Conservation (phyloP, 371 early-diverging fungal genomes). For the Blakeslea trispora region DNA sequence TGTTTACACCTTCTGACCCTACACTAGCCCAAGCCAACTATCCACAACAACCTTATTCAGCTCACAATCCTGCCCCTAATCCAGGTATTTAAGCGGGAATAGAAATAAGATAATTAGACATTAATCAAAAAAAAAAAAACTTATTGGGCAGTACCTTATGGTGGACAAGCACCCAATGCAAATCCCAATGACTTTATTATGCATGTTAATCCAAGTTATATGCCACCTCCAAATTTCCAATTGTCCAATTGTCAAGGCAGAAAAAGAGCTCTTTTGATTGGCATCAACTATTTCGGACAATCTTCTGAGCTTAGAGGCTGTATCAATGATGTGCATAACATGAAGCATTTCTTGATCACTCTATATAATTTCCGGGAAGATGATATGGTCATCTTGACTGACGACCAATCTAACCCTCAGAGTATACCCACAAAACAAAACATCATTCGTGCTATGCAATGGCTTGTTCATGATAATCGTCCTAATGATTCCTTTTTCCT, state of each 20-base stretch:
- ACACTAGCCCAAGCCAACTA: slow-evolving; percentile 29
- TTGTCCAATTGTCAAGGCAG: slow-evolving; percentile 75
- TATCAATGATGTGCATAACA: slow-evolving; percentile 90
- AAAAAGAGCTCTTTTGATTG: slow-evolving; percentile 83
- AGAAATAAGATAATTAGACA: not conserved
- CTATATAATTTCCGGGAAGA: slow-evolving; percentile 68
- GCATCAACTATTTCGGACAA: slow-evolving; percentile 89
- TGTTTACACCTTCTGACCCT: slow-evolving; percentile 27
- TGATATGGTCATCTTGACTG: slow-evolving; percentile 85
- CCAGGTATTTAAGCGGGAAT: no score
- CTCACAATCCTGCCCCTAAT: slow-evolving; percentile 21
- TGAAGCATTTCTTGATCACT: slow-evolving; percentile 71
- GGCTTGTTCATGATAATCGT: slow-evolving; percentile 83
- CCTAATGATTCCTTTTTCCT: slow-evolving; percentile 88
- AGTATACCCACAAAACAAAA: slow-evolving; percentile 82
- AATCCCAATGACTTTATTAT: slow-evolving; percentile 9
- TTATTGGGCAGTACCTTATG: slow-evolving; percentile 7
- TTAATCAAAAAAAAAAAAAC: not conserved
- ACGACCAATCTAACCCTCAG: slow-evolving; percentile 73
- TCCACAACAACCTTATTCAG: slow-evolving; percentile 29
- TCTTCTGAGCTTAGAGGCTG: slow-evolving; percentile 74
- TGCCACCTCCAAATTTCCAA: slow-evolving; percentile 47
- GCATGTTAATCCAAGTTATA: slow-evolving; percentile 15
- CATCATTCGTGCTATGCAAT: slow-evolving; percentile 84
- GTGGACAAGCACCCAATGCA: not conserved